A percentile compares a stretch with the other conserved stretches of the same genome.
These are phyloP conservation scores for Backusella morwellensis DNA, from an alignment of 192 early-diverging fungal genomes.

Conservation along the genomic window DNA sequence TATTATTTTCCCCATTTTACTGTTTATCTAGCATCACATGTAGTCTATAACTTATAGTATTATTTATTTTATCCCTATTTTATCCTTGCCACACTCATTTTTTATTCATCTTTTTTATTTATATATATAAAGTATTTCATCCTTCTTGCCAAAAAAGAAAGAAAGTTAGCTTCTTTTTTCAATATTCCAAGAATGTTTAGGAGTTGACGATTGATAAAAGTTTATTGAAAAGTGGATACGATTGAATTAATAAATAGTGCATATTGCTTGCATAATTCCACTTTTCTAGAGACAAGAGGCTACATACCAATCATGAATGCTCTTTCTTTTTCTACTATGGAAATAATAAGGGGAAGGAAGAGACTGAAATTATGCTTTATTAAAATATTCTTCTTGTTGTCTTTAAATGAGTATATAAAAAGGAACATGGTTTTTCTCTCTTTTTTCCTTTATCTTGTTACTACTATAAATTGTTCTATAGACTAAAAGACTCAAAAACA, in stretches of 20 bases:
- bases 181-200: background rate
- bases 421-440: background rate
- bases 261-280: background rate
- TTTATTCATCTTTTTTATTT: background rate
- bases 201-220: background rate
- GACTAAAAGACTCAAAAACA: background rate
- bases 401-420: background rate
- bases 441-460: background rate
- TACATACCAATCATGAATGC: background rate
- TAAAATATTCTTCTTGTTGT: background rate
- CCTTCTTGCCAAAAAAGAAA: background rate
- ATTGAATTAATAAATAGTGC: background rate
- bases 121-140: background rate
- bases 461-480: background rate
- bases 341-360: background rate
- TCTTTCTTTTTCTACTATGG: background rate
- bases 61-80: background rate
- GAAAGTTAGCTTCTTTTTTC: background rate
- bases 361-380: background rate
- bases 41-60: background rate
- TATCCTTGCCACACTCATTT: slow-evolving; percentile 1
- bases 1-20: background rate
- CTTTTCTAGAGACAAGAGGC: background rate
- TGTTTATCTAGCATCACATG: background rate
- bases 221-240: background rate